Conservation (phyloP, 108 stramenopile species). For the Cyclostephanos tholiformis region DNA sequence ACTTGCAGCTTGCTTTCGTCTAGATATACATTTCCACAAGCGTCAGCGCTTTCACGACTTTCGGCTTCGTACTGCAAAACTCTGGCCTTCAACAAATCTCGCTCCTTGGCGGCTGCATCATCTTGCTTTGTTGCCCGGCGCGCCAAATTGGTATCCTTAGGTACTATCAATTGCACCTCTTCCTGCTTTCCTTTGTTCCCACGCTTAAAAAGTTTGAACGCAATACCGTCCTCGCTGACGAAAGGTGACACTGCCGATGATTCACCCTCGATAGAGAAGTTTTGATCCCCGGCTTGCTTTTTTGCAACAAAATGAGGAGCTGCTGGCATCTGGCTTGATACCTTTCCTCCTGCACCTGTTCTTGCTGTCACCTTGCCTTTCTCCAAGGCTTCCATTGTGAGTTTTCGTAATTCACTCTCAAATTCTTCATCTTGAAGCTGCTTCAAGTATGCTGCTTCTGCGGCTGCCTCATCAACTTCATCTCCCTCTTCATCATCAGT, state of each 20-base stretch:
- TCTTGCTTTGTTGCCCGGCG: conserved; percentile 79
- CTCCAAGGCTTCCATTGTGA: conserved; percentile 88
- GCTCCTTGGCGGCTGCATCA: conserved; percentile 83
- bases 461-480: conserved; percentile 67
- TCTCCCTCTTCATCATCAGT: conserved; percentile 67
- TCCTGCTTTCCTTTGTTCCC: conserved; percentile 93
- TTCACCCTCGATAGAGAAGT: conserved; percentile 25
- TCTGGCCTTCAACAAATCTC: conserved; percentile 81
- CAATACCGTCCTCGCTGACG: conserved; percentile 74
- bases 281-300: conserved; percentile 51
- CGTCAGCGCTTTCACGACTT: conserved; percentile 59
- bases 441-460: conserved; percentile 75
- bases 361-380: conserved; percentile 73
- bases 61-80: conserved; percentile 89
- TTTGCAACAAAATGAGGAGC: conserved; percentile 77
- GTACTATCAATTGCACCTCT: conserved; percentile 83
- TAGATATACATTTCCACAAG: conserved; percentile 85
- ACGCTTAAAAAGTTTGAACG: conserved; percentile 88
- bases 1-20: conserved; percentile 81
- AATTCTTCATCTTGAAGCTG: conserved; percentile 89
- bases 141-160: conserved; percentile 80
- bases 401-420: conserved; percentile 79
- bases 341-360: conserved; percentile 63
- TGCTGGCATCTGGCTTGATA: conserved; percentile 72
- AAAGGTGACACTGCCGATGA: conserved; percentile 36